Evolutionary conservation across 768 basidiomycete species (phyloP).

Genomic region (Russula compacta): DNA sequence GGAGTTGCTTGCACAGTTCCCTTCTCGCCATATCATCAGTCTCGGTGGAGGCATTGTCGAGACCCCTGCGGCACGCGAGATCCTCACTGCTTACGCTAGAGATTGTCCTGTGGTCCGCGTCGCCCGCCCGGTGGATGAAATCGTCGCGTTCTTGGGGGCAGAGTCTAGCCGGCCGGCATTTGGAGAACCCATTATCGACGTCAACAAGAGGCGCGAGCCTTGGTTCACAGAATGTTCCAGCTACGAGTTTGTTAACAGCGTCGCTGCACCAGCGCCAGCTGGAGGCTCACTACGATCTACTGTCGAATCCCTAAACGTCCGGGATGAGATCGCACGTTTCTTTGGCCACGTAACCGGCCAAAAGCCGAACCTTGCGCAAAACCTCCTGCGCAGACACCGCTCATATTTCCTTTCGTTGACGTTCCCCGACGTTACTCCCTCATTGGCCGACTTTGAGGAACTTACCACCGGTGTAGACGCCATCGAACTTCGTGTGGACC

Average conservation of each 20-base stretch:
- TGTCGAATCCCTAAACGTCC: conserved; percentile 30
- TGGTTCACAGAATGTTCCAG: conserved; percentile 81
- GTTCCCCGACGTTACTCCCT: conserved; percentile 75
- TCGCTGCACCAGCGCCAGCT: conserved; percentile 27
- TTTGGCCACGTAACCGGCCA: conserved; percentile 81
- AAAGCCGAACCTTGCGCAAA: conserved; percentile 52
- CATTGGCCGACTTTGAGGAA: conserved; percentile 58
- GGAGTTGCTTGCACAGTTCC: conserved; percentile 50
- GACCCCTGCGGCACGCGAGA: conserved; percentile 59
- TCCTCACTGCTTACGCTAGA: conserved; percentile 57
- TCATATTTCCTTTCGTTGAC: conserved; percentile 92
- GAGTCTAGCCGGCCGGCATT: conserved; percentile 82
- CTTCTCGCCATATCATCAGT: conserved; percentile 66
- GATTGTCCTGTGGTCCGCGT: conserved; percentile 78
- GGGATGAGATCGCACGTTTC: conserved; percentile 68
- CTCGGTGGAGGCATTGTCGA: conserved; percentile 96
- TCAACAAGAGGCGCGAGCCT: conserved; percentile 72
- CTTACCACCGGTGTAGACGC: conserved; percentile 83
- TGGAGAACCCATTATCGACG: conserved; percentile 77
- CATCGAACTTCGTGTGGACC: conserved; percentile 88
- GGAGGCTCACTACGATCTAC: conserved; percentile 14
- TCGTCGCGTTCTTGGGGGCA: conserved; percentile 68
- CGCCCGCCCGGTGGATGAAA: conserved; percentile 67
- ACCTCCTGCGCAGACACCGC: conserved; percentile 44
- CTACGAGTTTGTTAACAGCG: conserved; percentile 77